phyloP scores from a whole-genome alignment of 2,329 filamentous ascomycete species.

The Nigrograna mackinnonii region DNA sequence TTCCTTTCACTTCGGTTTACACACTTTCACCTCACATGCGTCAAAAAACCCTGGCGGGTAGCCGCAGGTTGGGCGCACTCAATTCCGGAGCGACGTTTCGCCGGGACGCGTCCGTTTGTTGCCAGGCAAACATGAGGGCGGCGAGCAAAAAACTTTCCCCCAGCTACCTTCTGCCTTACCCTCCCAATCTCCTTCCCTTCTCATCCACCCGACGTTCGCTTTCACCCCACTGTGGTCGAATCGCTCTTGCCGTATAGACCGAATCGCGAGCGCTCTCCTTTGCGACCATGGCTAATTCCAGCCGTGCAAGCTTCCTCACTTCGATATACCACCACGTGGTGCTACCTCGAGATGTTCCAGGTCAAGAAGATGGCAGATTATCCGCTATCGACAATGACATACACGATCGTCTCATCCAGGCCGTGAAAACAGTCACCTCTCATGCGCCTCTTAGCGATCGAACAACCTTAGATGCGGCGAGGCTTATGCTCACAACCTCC shows the following conservation, averaged over 20 bases:
- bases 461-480: slow-evolving; percentile 14
- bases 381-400: slow-evolving; percentile 30
- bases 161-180: too few species aligned
- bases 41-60: too few species aligned
- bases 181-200: not conserved
- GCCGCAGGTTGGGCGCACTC: too few species aligned
- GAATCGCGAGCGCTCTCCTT: too few species aligned
- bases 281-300: not conserved
- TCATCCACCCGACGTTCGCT: not conserved
- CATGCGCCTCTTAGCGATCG: slow-evolving; percentile 11
- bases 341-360: slow-evolving; percentile 44
- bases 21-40: too few species aligned
- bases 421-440: slow-evolving; percentile 19
- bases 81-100: too few species aligned
- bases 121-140: too few species aligned
- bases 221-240: not conserved
- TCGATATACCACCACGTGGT: slow-evolving; percentile 41
- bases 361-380: slow-evolving; percentile 32
- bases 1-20: too few species aligned
- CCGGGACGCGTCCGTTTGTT: too few species aligned
- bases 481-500: slow-evolving; percentile 16
- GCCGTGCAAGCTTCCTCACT: not conserved
- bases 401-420: slow-evolving; percentile 27
- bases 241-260: not conserved
- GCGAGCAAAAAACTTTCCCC: too few species aligned